Conservation (phyloP, 768 basidiomycete species). For the Termitomyces titanicus region DNA sequence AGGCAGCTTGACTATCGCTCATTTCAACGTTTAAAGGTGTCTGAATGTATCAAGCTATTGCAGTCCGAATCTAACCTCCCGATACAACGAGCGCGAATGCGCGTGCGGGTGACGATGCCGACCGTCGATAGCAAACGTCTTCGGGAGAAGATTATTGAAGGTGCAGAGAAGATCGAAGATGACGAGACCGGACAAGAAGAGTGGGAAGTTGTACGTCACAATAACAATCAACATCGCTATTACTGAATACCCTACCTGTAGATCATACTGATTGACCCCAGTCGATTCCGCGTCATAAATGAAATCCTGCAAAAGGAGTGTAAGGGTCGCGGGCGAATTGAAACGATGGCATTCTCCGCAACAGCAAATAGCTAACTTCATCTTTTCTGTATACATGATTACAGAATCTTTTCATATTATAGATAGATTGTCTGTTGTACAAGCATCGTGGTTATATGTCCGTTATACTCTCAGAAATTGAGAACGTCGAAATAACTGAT, state of each 20-base stretch:
- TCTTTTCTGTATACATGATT: background rate
- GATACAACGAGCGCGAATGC: slow-evolving; percentile 92
- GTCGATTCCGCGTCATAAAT: slow-evolving; percentile 84
- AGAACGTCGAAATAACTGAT: background rate
- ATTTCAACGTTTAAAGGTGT: slow-evolving; percentile 47
- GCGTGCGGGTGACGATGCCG: slow-evolving; percentile 79
- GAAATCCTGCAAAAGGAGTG: slow-evolving; percentile 90
- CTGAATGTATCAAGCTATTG: slow-evolving; percentile 82
- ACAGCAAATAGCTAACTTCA: slow-evolving; percentile 34
- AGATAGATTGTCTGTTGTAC: slow-evolving; percentile 3
- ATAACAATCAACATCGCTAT: background rate
- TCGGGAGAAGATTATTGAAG: slow-evolving; percentile 65
- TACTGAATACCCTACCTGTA: slow-evolving; percentile 26
- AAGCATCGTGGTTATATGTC: background rate
- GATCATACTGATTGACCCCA: slow-evolving; percentile 92
- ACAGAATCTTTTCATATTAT: background rate
- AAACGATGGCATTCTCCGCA: slow-evolving; percentile 75
- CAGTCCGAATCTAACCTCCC: slow-evolving; percentile 84
- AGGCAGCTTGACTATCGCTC: background rate
- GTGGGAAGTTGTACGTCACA: slow-evolving; percentile 78
- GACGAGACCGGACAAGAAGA: slow-evolving; percentile 70
- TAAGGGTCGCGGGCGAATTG: slow-evolving; percentile 83
- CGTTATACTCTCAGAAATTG: background rate
- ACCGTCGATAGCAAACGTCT: slow-evolving; percentile 60
- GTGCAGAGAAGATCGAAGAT: slow-evolving; percentile 81